phyloP scores from a whole-genome alignment of 2,329 filamentous ascomycete genomes.

The Chaetomium strumarium region DNA sequence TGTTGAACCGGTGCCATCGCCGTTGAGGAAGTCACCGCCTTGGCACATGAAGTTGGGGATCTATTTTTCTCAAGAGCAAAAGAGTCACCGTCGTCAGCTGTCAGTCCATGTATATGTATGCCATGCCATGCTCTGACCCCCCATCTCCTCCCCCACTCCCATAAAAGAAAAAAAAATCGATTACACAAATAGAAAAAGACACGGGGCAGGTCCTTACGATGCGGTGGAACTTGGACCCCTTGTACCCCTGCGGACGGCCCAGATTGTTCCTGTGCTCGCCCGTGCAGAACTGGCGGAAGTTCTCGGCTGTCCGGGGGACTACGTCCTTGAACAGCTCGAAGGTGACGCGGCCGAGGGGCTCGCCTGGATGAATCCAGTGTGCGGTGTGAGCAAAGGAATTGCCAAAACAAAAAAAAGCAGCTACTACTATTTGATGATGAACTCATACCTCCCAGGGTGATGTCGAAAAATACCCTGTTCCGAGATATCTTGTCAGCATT shows the following conservation, averaged over 20 bases:
- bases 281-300: constrained; percentile 95
- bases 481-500: constrained; percentile 14
- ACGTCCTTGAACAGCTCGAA: constrained; percentile 86
- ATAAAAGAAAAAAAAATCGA: too few relatives aligned
- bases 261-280: constrained; percentile 78
- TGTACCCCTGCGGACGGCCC: constrained; percentile 84
- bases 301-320: constrained; percentile 85
- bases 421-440: neutral
- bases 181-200: too few relatives aligned
- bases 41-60: constrained; percentile 98
- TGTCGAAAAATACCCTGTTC: constrained; percentile 31
- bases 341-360: constrained; percentile 78
- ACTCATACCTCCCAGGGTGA: constrained; percentile 62
- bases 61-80: too few relatives aligned
- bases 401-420: too few relatives aligned
- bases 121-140: neutral
- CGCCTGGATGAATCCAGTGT: constrained; percentile 63
- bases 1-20: constrained; percentile 82
- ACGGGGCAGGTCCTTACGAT: constrained; percentile 57
- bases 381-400: too few relatives aligned
- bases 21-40: constrained; percentile 90
- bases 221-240: constrained; percentile 88
- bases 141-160: too few relatives aligned
- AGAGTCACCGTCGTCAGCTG: neutral
- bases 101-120: neutral